These are phyloP conservation scores for Colletotrichum sp. DNA, from an alignment of 2,329 filamentous ascomycete genomes.

Conservation along the genomic window DNA sequence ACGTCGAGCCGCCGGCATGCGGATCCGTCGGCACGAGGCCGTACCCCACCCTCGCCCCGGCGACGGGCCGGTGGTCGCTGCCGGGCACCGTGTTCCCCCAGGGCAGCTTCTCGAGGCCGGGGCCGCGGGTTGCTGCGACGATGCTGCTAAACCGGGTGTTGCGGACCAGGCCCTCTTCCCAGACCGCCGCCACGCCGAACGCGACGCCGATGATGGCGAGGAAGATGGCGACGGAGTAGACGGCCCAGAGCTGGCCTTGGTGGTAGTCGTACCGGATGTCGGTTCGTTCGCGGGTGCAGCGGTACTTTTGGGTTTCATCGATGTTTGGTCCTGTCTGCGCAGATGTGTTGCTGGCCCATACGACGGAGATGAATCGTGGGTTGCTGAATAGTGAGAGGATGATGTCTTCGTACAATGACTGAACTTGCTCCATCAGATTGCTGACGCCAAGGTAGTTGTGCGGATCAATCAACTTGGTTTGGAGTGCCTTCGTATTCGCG, in stretches of 20 bases:
- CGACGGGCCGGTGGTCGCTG: constrained; percentile 11
- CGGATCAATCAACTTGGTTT: constrained; percentile 43
- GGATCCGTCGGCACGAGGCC: constrained; percentile 21
- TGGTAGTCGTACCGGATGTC: constrained; percentile 33
- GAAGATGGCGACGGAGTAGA: constrained; percentile 36
- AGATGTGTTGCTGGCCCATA: constrained; percentile 31
- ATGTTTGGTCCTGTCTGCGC: constrained; percentile 23
- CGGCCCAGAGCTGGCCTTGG: constrained; percentile 35
- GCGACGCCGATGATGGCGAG: constrained; percentile 30
- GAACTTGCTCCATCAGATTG: constrained; percentile 28
- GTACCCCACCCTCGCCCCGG: constrained; percentile 19
- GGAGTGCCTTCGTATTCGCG: constrained; percentile 35
- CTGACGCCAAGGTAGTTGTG: constrained; percentile 30
- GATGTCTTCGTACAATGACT: constrained; percentile 37
- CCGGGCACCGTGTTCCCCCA: constrained; percentile 18
- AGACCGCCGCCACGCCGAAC: constrained; percentile 33
- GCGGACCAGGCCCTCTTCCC: constrained; percentile 35
- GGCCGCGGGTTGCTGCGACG: constrained; percentile 41
- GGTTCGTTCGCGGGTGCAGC: constrained; percentile 30
- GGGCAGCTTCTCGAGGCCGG: constrained; percentile 36
- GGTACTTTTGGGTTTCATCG: constrained; percentile 27
- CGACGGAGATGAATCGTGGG: constrained; percentile 35
- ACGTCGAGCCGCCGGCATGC: constrained; percentile 25
- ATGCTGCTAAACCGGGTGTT: constrained; percentile 43
- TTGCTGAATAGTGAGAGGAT: constrained; percentile 37